Evolutionary conservation across 106 monocot genomes (phyloP).

Genomic region (Posidonia australis): DNA sequence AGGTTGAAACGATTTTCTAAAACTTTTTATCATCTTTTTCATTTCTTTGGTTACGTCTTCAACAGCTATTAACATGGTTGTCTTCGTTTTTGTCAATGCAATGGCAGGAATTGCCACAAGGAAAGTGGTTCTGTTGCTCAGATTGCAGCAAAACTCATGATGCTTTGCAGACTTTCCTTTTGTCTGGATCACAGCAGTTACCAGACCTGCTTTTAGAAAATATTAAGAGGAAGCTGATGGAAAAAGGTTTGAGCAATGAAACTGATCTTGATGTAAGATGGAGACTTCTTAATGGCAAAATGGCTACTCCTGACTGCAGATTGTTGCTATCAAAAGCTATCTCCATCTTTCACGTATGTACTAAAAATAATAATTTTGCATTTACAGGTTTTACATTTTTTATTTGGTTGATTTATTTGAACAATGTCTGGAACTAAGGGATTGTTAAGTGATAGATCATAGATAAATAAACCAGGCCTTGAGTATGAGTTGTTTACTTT

Average conservation of each 20-base stretch:
- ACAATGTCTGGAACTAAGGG: not conserved
- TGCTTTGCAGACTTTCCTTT: conserved; percentile 46
- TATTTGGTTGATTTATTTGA: not conserved
- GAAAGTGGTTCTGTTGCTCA: conserved; percentile 69
- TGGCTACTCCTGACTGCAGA: conserved; percentile 37
- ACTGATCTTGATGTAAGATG: conserved; percentile 53
- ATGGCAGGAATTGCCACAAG: conserved; percentile 77
- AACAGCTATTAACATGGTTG: not conserved
- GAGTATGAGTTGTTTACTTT: too few species aligned
- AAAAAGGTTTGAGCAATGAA: conserved; percentile 32
- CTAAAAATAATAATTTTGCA: not conserved
- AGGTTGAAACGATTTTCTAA: conserved; percentile 26
- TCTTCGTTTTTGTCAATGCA: not conserved
- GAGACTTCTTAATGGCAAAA: conserved; percentile 73
- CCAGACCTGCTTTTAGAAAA: conserved; percentile 30
- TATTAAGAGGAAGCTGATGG: conserved; percentile 47
- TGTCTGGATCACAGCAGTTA: conserved; percentile 35
- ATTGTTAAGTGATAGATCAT: too few species aligned
- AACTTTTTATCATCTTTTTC: not conserved
- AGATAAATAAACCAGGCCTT: not conserved
- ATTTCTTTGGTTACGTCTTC: not conserved
- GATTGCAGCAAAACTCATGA: conserved; percentile 59
- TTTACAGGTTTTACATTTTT: not conserved
- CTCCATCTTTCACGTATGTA: conserved; percentile 81
- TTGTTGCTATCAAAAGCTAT: conserved; percentile 70